Evolutionary conservation across 2,329 filamentous ascomycete species (phyloP), one percentile per base, ranked within the genome.

Genomic region (Xylaria sp.): DNA sequence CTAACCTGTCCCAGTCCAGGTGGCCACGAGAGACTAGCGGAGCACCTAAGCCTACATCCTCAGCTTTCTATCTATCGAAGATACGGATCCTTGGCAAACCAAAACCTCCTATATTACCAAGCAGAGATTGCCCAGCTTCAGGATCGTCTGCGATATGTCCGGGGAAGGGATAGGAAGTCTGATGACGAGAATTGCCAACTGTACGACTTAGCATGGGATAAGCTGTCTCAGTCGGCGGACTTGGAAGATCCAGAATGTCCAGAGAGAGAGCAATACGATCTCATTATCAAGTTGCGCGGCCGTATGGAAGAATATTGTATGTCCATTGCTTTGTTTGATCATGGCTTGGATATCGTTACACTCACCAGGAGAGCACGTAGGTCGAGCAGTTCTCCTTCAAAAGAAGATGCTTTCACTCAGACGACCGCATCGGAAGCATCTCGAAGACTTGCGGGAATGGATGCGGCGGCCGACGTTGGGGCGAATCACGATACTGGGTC

Each of bases 221-320:
- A 21, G 7, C 13, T 59, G 13, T 53, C 46, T 7, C 3, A 43
- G 19, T 52, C 52, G 20, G 41, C 55, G 4, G 5, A 5, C 4
- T 22, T 37, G 3, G 43, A 50, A 1, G 42, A 29, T 37, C 21
- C 4, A 20, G 43, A 22, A 5, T 21, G 39, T 24, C 39, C 39
- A 2, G 20, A 48, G 29, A 43, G 50, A 45, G 44, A 51, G 37
- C 50, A 53, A 16, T 56, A 56, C 17, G 43, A 59, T 39, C 18
- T 53, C n/a, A 44, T 56, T 17, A 59, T 59, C 45, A 59, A 44
- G n/a, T 43, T 59, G 21, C 46, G 56, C 9, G 19, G 53, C 13
- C 47, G 56, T 11, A 59, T 56, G 47, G 37, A n/a, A 5, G n/a
- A 56, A 40, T 59, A 59, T 24, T 29, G 52, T 59, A 57, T 3